Evolutionary conservation across 306 rosid species (phyloP), one percentile per base, ranked within the genome.

Genomic region (Rubus parviflorus): DNA sequence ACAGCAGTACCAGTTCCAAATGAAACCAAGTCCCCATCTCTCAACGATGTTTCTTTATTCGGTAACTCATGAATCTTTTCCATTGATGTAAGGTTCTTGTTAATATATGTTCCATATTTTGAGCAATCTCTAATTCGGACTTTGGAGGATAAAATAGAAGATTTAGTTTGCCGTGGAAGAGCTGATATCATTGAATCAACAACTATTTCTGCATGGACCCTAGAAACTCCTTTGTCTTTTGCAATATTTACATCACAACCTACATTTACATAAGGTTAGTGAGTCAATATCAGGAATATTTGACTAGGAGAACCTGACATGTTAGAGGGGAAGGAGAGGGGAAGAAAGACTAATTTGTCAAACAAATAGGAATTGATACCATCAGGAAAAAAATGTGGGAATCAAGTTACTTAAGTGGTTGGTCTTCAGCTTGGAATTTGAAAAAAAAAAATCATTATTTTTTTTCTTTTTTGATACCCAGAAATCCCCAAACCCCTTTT

Each of bases 171-270:
- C 46, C 22, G 65, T 72, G 90, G 81, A 67, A 81, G 75, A 66
- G 77, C 74, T 20, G 64, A 72, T 51, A 81, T 73, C 98, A 92
- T 83, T 48, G 85, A 79, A 75, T 90, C 92, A 70, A 94, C 88
- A 68, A 88, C 61, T 74, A 94, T 86, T 84, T 94, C 98, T 41
- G 98, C 94, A 72, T 94, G 98, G 75, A 94, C 85, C 80, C 98
- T 91, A 56, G 98, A 94, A 77, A 90, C 97, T 72, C 98, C 97
- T 88, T 92, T 94, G 85, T 92, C 97, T 79, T 87, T 92, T 17
- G 88, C 82, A 83, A 94, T 79, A 65, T 85, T 86, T 49, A 94
- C 84, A 83, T 92, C 98, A 69, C 98, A 94, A 68, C 94, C 98
- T 94, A 88, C 69, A 71, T 41, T 71, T 3, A 15, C 54, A 64